Conservation (phyloP, 2,329 filamentous ascomycete species). For the Thyridium curvatum region DNA sequence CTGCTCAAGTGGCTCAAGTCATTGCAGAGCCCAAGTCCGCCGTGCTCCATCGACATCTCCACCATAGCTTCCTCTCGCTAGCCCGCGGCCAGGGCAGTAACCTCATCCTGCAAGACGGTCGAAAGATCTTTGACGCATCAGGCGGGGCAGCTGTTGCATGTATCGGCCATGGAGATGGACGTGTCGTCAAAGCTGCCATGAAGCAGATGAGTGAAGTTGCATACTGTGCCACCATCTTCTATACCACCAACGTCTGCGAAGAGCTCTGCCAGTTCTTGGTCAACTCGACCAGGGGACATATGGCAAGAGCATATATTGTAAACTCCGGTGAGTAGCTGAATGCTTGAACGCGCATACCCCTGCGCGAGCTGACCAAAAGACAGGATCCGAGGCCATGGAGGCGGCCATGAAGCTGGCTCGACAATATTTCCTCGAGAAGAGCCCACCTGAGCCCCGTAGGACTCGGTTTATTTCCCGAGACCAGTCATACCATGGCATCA, state of each 20-base stretch:
- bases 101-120: slow-evolving; percentile 31
- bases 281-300: slow-evolving; percentile 26
- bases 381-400: slow-evolving; percentile 59
- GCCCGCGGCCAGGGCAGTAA: slow-evolving; percentile 27
- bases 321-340: slow-evolving; percentile 22
- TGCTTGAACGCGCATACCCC: background rate
- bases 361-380: slow-evolving; percentile 14
- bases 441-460: slow-evolving; percentile 47
- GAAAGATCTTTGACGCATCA: slow-evolving; percentile 34
- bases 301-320: slow-evolving; percentile 30
- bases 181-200: slow-evolving; percentile 31
- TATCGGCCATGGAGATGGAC: slow-evolving; percentile 35
- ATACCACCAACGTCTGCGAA: slow-evolving; percentile 31
- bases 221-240: slow-evolving; percentile 36
- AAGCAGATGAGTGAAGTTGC: slow-evolving; percentile 31
- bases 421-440: slow-evolving; percentile 57
- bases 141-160: slow-evolving; percentile 40
- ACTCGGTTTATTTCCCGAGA: slow-evolving; percentile 59
- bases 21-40: slow-evolving; percentile 17
- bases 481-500: slow-evolving; percentile 68
- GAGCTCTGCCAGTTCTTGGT: slow-evolving; percentile 29
- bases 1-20: too few species aligned
- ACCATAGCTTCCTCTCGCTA: slow-evolving; percentile 22
- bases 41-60: slow-evolving; percentile 30
- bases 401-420: slow-evolving; percentile 58